A percentile compares a stretch with the other conserved stretches of the same genome.
Evolutionary conservation across 768 basidiomycete genomes (phyloP).

Genomic region (Mycena rebaudengoi): DNA sequence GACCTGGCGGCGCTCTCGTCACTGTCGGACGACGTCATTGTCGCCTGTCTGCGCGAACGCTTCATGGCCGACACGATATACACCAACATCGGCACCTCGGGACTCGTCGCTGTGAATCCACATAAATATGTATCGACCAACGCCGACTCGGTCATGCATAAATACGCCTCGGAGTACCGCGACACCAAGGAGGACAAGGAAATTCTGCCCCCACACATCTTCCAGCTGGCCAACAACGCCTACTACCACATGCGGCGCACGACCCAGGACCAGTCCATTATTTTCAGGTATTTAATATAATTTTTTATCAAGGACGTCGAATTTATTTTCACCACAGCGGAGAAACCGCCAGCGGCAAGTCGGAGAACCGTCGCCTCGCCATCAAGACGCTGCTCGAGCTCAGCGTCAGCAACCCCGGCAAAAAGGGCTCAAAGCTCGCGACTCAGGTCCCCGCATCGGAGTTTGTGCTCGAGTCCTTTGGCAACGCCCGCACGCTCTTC

Average conservation of each 20-base stretch:
- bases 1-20: constrained; percentile 76
- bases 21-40: constrained; percentile 85
- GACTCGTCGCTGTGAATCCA: constrained; percentile 89
- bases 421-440: constrained; percentile 92
- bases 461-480: constrained; percentile 95
- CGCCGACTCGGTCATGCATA: constrained; percentile 83
- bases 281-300: constrained; percentile 68
- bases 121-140: constrained; percentile 90
- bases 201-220: constrained; percentile 84
- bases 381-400: constrained; percentile 94
- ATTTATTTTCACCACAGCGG: constrained; percentile 61
- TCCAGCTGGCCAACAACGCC: constrained; percentile 88
- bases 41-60: constrained; percentile 84
- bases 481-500: constrained; percentile 89
- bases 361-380: constrained; percentile 87
- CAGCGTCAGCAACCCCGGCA: constrained; percentile 86
- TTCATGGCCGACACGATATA: constrained; percentile 88
- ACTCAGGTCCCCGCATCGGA: constrained; percentile 90
- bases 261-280: constrained; percentile 88
- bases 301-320: background rate
- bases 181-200: constrained; percentile 72
- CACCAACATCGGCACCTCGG: constrained; percentile 74
- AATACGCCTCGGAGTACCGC: constrained; percentile 88
- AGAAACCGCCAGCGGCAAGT: constrained; percentile 93
- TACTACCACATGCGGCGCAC: constrained; percentile 98